A percentile compares a stretch with the other conserved stretches of the same genome.
These are phyloP conservation scores for Fagopyrum tataricum DNA, from an alignment of 148 eudicot species.

Conservation along the genomic window DNA sequence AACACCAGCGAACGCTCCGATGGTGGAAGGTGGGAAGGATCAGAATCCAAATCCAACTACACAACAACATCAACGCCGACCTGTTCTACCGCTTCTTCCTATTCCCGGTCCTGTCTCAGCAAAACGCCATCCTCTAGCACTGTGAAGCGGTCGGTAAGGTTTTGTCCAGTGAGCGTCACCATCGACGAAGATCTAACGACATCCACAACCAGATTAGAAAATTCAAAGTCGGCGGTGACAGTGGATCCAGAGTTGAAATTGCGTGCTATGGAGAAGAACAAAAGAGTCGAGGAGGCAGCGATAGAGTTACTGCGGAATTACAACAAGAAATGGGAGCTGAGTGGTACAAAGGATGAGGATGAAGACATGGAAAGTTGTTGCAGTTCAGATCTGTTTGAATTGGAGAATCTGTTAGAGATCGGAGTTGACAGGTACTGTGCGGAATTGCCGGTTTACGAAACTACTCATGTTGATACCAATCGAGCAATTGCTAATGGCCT, in stretches of 20 bases:
- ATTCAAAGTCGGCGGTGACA: neutral
- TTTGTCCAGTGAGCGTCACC: slow-evolving; percentile 29
- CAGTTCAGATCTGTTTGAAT: slow-evolving; percentile 78
- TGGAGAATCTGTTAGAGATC: slow-evolving; percentile 47
- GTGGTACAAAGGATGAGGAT: slow-evolving; percentile 12
- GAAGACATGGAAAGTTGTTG: slow-evolving; percentile 53
- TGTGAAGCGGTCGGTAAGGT: slow-evolving; percentile 41
- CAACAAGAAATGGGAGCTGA: slow-evolving; percentile 21
- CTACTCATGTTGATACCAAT: slow-evolving; percentile 55
- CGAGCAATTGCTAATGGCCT: slow-evolving; percentile 57
- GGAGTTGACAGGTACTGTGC: slow-evolving; percentile 41
- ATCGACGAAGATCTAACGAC: slow-evolving; percentile 18
- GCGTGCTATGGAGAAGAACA: slow-evolving; percentile 42
- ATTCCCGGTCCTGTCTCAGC: slow-evolving; percentile 53
- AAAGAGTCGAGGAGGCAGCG: slow-evolving; percentile 56
- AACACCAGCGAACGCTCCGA: neutral
- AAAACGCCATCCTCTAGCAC: slow-evolving; percentile 36
- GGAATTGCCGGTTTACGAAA: slow-evolving; percentile 80
- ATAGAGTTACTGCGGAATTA: slow-evolving; percentile 55
- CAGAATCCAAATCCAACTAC: slow-evolving; percentile 24
- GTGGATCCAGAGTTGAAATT: slow-evolving; percentile 25
- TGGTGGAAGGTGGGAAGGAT: slow-evolving; percentile 4
- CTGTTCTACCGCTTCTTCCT: slow-evolving; percentile 49
- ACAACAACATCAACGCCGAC: slow-evolving; percentile 15
- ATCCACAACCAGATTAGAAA: neutral